Conservation (phyloP, 1,284 basidiomycete genomes). For the Ustilago bromivora region DNA sequence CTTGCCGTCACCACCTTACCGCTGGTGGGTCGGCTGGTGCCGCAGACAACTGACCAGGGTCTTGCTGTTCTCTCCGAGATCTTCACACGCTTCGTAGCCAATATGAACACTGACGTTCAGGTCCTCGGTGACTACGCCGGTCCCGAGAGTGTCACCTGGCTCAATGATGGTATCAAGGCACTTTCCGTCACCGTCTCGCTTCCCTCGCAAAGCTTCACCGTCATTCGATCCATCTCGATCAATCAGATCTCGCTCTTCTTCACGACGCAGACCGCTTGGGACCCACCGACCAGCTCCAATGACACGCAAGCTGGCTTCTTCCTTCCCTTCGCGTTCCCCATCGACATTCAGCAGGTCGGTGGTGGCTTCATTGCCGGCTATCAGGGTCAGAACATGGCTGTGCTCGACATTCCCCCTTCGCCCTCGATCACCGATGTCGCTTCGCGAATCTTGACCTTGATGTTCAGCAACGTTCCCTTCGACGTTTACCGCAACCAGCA, state of each 20-base stretch:
- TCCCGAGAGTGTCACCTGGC: slow-evolving; percentile 77
- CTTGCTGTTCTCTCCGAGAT: slow-evolving; percentile 76
- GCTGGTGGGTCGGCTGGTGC: slow-evolving; percentile 77
- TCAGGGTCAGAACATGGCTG: slow-evolving; percentile 75
- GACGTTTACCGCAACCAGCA: slow-evolving; percentile 74
- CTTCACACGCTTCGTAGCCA: slow-evolving; percentile 81
- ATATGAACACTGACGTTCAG: slow-evolving; percentile 75
- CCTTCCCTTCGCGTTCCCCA: slow-evolving; percentile 79
- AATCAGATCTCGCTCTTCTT: slow-evolving; percentile 78
- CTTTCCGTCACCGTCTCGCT: slow-evolving; percentile 77
- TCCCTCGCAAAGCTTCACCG: slow-evolving; percentile 77
- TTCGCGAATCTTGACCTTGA: slow-evolving; percentile 76
- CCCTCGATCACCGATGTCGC: slow-evolving; percentile 77
- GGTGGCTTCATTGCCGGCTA: slow-evolving; percentile 77
- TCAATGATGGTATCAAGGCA: slow-evolving; percentile 80
- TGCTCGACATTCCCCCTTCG: slow-evolving; percentile 76
- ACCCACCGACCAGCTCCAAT: slow-evolving; percentile 76
- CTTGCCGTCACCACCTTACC: slow-evolving; percentile 74
- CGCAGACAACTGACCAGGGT: slow-evolving; percentile 74
- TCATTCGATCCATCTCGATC: slow-evolving; percentile 78
- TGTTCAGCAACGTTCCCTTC: slow-evolving; percentile 77
- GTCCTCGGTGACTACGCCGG: slow-evolving; percentile 78
- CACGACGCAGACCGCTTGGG: slow-evolving; percentile 73
- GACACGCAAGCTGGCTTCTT: slow-evolving; percentile 77
- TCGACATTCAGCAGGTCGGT: slow-evolving; percentile 77